Percentiles rank a stretch among this genome's conserved stretches.
These are phyloP conservation scores for Skeletonema costatum DNA, from an alignment of 108 stramenopile genomes.

Conservation along the genomic window DNA sequence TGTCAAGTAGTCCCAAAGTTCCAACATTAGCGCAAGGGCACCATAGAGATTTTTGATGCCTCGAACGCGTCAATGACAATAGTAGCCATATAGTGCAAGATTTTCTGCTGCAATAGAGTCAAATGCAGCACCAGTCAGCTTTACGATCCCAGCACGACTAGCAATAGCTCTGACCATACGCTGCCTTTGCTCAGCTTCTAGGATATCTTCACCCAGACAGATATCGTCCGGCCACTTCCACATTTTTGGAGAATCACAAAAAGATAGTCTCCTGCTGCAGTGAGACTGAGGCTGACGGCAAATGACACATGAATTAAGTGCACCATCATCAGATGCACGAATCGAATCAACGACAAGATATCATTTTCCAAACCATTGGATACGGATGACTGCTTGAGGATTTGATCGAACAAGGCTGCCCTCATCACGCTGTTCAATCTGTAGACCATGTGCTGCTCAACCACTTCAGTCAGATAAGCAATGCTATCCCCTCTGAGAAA, in stretches of 20 bases:
- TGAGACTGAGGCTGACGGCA: not conserved
- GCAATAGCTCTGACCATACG: slow-evolving; percentile 6
- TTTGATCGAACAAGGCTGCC: not conserved
- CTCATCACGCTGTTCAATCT: not conserved
- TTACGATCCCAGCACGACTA: slow-evolving; percentile 21
- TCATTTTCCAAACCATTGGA: not conserved
- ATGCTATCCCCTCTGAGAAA: slow-evolving; percentile 5
- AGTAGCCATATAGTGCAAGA: slow-evolving; percentile 10
- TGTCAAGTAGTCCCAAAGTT: not conserved
- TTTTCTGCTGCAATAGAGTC: slow-evolving; percentile 10
- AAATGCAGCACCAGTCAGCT: slow-evolving; percentile 10
- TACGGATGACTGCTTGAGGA: not conserved
- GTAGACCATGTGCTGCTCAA: not conserved
- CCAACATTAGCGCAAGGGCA: not conserved
- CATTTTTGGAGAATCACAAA: not conserved
- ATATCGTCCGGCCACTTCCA: not conserved
- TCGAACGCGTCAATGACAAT: slow-evolving; percentile 19
- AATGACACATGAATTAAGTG: not conserved
- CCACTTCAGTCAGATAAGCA: slow-evolving; percentile 1
- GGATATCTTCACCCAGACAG: not conserved
- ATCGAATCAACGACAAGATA: not conserved
- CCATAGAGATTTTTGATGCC: slow-evolving; percentile 2
- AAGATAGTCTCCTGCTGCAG: not conserved
- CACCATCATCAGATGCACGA: not conserved
- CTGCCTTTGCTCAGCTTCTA: not conserved